Evolutionary conservation across 2,329 filamentous ascomycete genomes (phyloP).

Genomic region (Chaetomium globosum): DNA sequence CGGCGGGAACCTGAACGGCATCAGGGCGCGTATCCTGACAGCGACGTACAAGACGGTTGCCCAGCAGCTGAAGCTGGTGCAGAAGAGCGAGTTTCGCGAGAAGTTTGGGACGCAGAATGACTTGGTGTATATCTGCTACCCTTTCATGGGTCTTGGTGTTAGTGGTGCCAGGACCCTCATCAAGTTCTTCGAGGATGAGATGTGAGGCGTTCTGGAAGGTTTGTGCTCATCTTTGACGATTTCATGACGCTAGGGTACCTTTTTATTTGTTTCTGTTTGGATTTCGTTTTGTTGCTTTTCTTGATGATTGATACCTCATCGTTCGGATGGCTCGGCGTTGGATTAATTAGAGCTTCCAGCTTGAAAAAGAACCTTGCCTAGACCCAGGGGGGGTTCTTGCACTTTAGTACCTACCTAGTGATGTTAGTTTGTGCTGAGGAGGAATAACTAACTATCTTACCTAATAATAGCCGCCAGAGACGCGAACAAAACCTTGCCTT

Average conservation of each 20-base stretch:
- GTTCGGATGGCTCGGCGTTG: too few relatives aligned
- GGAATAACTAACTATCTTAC: too few relatives aligned
- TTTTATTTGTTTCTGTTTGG: too few relatives aligned
- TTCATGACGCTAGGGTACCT: background rate
- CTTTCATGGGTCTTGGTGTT: slow-evolving; percentile 79
- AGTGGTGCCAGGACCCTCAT: slow-evolving; percentile 82
- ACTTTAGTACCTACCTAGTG: too few relatives aligned
- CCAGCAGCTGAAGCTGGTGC: slow-evolving; percentile 77
- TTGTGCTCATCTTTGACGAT: background rate
- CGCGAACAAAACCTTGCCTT: too few relatives aligned
- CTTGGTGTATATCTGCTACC: slow-evolving; percentile 87
- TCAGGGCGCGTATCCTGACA: slow-evolving; percentile 78
- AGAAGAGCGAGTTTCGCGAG: slow-evolving; percentile 86
- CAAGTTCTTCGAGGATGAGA: slow-evolving; percentile 78
- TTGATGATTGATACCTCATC: too few relatives aligned
- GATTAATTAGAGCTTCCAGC: too few relatives aligned
- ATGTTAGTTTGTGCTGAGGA: too few relatives aligned
- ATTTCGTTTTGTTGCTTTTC: too few relatives aligned
- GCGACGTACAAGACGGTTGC: slow-evolving; percentile 82
- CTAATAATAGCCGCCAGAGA: too few relatives aligned
- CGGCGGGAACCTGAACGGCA: slow-evolving; percentile 78
- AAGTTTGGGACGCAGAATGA: slow-evolving; percentile 87
- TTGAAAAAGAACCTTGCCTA: too few relatives aligned
- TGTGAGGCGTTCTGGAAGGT: slow-evolving; percentile 19
- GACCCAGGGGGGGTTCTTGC: too few relatives aligned